Base-by-base conservation (phyloP, 1,139 yeast species). In the Blastobotrys elegans region DNA sequence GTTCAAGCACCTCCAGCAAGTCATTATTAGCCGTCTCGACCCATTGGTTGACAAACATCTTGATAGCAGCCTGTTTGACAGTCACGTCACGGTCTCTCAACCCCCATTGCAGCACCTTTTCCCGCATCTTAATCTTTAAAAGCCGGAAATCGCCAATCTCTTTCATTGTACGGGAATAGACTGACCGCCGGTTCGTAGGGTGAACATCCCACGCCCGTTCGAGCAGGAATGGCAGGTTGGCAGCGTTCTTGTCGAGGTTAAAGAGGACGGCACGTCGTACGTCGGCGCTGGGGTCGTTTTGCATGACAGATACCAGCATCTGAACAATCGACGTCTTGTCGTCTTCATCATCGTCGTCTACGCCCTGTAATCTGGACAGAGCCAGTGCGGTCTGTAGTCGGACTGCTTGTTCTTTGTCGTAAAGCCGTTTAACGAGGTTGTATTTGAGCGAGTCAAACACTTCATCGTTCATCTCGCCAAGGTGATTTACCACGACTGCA, bases 201-300 rank as follows among this genome's bases (percentile, higher is more conserved):
- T 85, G 86, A 1, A 73, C 71, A 64, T 92, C 98, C 50, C 95
- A 75, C 0, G 95, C 95, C 53, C 97, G 74, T 59, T 85, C 95
- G 41, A 89, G 68, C 1, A 89, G 68, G 51, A 72, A 75, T 0
- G 84, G 80, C 26, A 80, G 68, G 0, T 90, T 83, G 1, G 62
- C 56, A 11, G 67, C 61, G 42, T 75, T 77, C 57, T 81, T 82
- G 20, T 75, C 77, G 33, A 90, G 63, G 60, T 88, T 86, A 42
- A 84, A 68, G 57, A 89, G 67, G 1, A 92, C 94, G 0, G 95
- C 89, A 47, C 96, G 73, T 56, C 98, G 75, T 1, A 90, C 96
- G 55, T 92, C 98, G 0, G 96, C 82, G 57, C 83, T 82, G 2
- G 88, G 79, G 64, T 92, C 98, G 60, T 83, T 78, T 58, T 81